These are phyloP conservation scores for Fusarium bulbicola DNA, from an alignment of 2,329 filamentous ascomycete species.

Conservation along the genomic window DNA sequence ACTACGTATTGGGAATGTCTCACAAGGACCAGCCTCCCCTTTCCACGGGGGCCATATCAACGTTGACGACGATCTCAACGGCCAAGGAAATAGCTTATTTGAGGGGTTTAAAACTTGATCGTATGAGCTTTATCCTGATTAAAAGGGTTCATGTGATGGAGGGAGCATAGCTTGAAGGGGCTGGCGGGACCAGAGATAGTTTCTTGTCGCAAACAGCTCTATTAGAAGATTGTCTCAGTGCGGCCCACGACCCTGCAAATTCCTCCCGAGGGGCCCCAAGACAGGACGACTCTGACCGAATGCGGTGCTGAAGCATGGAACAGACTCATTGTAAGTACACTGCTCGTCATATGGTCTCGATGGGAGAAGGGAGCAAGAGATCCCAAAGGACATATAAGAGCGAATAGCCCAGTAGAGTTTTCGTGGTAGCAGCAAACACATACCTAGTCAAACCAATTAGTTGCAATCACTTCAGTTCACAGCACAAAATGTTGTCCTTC, in stretches of 20 bases:
- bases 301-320: slow-evolving; percentile 12
- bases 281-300: background rate
- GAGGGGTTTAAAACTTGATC: slow-evolving; percentile 7
- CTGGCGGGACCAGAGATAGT: slow-evolving; percentile 24
- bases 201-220: slow-evolving; percentile 19
- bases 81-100: slow-evolving; percentile 1
- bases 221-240: slow-evolving; percentile 28
- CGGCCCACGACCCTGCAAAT: slow-evolving; percentile 24
- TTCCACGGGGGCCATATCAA: slow-evolving; percentile 1
- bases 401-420: background rate
- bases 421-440: slow-evolving; percentile 5
- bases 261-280: slow-evolving; percentile 13
- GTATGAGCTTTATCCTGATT: background rate
- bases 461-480: background rate
- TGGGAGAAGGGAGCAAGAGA: slow-evolving; percentile 27
- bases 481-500: slow-evolving; percentile 29
- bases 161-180: slow-evolving; percentile 32
- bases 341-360: slow-evolving; percentile 24
- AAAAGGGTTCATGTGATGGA: slow-evolving; percentile 6
- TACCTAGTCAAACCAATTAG: background rate
- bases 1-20: slow-evolving; percentile 33
- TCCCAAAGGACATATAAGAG: slow-evolving; percentile 27
- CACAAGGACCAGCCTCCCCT: slow-evolving; percentile 19
- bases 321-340: background rate
- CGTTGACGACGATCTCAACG: slow-evolving; percentile 13